Base-by-base conservation (phyloP, 2,329 filamentous ascomycete genomes). In the Microdochium paspali region DNA sequence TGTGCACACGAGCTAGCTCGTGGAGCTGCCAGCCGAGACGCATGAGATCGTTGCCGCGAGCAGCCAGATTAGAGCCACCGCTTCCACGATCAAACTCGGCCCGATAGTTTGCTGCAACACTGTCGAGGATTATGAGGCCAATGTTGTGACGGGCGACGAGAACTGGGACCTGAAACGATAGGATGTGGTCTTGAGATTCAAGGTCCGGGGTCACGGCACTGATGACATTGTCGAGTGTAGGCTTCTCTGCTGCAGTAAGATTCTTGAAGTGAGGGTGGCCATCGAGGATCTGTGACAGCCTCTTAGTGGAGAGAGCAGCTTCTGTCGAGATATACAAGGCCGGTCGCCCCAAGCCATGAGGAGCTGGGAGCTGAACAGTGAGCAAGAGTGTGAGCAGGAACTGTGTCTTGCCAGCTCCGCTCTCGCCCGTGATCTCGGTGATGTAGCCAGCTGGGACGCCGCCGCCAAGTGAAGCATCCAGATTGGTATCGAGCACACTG, bases 291-390 rank as follows among this genome's bases (percentile, higher is more conserved):
- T 97, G 90, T 0, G 80, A 69, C 0, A 98, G 79, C 20, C 93
- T 87, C 2, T 71, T 79, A 5, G 91, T 97, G 20, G 90, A 82
- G 2, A 98, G 77, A 1, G 87, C 75, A 0, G 89, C 84, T 68
- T 98, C 93, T 40, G 93, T 97, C 1, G 90, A 94, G 58, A 98
- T 87, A 72, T 98, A 98, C 30, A 98, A 75, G 1, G 88, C 85
- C n/a, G 82, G 77, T 51, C 82, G 81, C 31, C 77, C 77, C 0
- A 90, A 74, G 5, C 88, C 89, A 39, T 74, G 72, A 0, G 88
- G 86, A 1, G 80, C 68, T 2, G 87, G 82, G 4, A 97, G 82
- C 65, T 98, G 93, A 15, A 84, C 84, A 26, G 90, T 78, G 28
- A 97, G 81, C 42, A 95, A 82, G 24, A 98, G 77, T 21, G 84